These are phyloP conservation scores for Scytalidium lignicola DNA, from an alignment of 2,329 filamentous ascomycete genomes.

Conservation along the genomic window DNA sequence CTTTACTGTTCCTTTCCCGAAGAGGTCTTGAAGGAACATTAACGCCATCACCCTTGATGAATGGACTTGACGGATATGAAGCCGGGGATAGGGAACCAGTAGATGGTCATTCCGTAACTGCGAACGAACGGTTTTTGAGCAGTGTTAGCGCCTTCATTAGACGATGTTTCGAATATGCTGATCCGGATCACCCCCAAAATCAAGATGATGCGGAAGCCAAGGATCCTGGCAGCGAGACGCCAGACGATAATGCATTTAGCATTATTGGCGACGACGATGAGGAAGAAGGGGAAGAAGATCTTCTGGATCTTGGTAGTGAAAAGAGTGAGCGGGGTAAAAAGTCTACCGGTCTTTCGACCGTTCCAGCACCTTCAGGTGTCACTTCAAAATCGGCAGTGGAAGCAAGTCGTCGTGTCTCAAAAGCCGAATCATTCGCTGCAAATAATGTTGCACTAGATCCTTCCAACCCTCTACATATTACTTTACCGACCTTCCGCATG, in stretches of 20 bases:
- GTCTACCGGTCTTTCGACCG: slow-evolving; percentile 16
- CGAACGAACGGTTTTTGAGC: slow-evolving; percentile 83
- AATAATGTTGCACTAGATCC: slow-evolving; percentile 83
- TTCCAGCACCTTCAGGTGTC: slow-evolving; percentile 12
- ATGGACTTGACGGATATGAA: slow-evolving; percentile 43
- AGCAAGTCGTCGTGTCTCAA: slow-evolving; percentile 43
- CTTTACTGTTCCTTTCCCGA: slow-evolving; percentile 84
- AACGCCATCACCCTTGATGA: slow-evolving; percentile 57
- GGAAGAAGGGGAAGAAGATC: slow-evolving; percentile 51
- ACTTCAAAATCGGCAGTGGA: slow-evolving; percentile 5
- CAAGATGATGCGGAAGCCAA: slow-evolving; percentile 35
- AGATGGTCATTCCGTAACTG: slow-evolving; percentile 44
- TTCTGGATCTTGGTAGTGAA: slow-evolving; percentile 51
- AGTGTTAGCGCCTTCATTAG: slow-evolving; percentile 95
- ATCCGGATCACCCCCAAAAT: slow-evolving; percentile 74
- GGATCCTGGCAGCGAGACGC: slow-evolving; percentile 25
- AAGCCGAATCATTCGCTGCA: slow-evolving; percentile 67
- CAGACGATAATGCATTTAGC: slow-evolving; percentile 56
- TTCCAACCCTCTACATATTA: slow-evolving; percentile 89
- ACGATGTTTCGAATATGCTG: slow-evolving; percentile 95
- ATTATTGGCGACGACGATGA: slow-evolving; percentile 70
- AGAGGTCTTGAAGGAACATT: slow-evolving; percentile 75
- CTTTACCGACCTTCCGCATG: slow-evolving; percentile 96
- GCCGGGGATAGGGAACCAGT: slow-evolving; percentile 28
- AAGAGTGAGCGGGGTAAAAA: slow-evolving; percentile 35